Base-by-base conservation (phyloP, 768 basidiomycete species). In the Phlegmacium glaucopus region DNA sequence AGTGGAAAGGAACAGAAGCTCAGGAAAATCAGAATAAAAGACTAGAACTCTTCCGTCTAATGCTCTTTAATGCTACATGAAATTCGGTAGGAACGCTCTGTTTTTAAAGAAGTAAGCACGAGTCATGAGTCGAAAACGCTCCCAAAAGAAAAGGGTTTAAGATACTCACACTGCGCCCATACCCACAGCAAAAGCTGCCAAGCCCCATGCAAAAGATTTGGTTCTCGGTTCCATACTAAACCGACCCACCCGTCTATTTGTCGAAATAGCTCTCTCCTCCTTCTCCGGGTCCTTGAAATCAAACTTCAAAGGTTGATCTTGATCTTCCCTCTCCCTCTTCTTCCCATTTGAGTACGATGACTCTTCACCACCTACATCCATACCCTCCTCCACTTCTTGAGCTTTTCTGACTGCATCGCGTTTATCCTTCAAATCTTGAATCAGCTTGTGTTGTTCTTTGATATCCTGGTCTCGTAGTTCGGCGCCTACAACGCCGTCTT, bases 161-260 rank as follows among this genome's bases (percentile, higher is more conserved):
- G 50, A 39, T 3, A 82, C 86, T 69, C 58, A 92, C 89, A 87
- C 77, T 51, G 89, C 90, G 42, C 87, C 79, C 63, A 88, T 70
- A 25, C 90, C 90, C 42, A 91, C 72, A 30, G 87, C 89, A 66
- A 95, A 94, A 15, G 87, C 86, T 30, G 87, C 75, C 15, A 87
- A 72, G 30, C 91, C 91, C 90, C 90, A 94, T 2, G 85, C 88
- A 45, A 85, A 72, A 29, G 83, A 82, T 66, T 86, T 88, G 56
- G 80, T 78, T 59, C 80, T 77, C 9, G 90, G 83, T 54, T 83
- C 77, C 52, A 84, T 61, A 39, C 72, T 61, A 63, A 78, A 78
- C 49, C 79, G 63, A 26, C 74, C 66, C 42, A 83, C 72, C 39
- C 90, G 77, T 39, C 76, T 77, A 61, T 92, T 92, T 26, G 82